These are phyloP conservation scores for Dryas drummondii DNA, from an alignment of 306 rosid genomes.

Conservation along the genomic window DNA sequence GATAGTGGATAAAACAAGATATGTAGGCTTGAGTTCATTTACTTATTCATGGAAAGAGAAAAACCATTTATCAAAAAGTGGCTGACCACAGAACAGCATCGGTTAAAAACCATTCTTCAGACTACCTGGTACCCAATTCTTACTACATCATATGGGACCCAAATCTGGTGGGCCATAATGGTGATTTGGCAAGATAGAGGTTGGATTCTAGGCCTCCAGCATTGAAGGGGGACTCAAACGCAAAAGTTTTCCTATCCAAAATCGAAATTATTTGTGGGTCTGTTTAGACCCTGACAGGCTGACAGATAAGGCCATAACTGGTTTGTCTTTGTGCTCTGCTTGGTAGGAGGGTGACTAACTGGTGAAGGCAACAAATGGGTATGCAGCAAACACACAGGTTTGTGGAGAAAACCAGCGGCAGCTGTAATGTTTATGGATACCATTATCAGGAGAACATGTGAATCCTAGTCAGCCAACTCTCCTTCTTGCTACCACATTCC, in stretches of 20 bases:
- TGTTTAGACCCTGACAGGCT: not conserved
- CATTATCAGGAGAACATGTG: conserved; percentile 17
- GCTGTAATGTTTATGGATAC: not conserved
- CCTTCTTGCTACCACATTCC: not conserved
- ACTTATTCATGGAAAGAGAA: not conserved
- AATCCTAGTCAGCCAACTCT: not conserved
- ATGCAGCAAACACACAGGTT: conserved; percentile 19
- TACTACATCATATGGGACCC: conserved; percentile 11
- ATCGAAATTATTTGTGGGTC: conserved; percentile 1
- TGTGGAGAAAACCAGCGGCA: conserved; percentile 8
- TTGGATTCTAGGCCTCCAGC: conserved; percentile 4
- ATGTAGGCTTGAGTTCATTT: not conserved
- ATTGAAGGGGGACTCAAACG: not conserved
- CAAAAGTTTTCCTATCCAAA: conserved; percentile 4
- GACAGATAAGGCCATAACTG: not conserved
- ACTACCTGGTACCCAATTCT: not conserved
- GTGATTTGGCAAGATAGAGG: conserved; percentile 12
- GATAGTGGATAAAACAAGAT: conserved; percentile 24
- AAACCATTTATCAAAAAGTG: not conserved
- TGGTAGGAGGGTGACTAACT: conserved; percentile 1
- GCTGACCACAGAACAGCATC: not conserved
- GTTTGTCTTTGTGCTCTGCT: conserved; percentile 9
- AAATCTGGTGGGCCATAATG: conserved; percentile 1
- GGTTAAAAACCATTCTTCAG: not conserved
- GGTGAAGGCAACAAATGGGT: conserved; percentile 17